Evolutionary conservation across 2,329 filamentous ascomycete species (phyloP), one percentile per base, ranked within the genome.

Genomic region (Dactylellina cionopaga): DNA sequence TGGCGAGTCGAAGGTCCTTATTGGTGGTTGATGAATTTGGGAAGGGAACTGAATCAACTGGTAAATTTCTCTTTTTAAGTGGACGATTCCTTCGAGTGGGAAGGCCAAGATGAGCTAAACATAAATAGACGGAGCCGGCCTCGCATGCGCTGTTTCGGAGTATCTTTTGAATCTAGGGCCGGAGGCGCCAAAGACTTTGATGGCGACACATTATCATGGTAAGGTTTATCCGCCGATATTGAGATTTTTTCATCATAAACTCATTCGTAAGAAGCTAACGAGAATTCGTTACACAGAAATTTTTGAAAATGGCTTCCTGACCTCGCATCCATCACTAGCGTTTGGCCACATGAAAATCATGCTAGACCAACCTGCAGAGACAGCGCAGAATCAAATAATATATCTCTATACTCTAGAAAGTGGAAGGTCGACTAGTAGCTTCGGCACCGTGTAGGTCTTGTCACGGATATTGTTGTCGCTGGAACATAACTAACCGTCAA

Each of bases 11-110:
- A 10, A 86, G 87, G 49, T 97, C 91, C 77, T 83, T 99, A 4
- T 80, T 99, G 0, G 83, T 99, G n/a, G 87, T 98, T 44, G 95
- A 99, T 77, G 95, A 99, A 78, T 98, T 99, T 77, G 88, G 88
- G 0, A 90, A 90, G 79, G 88, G 88, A 1, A 90, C 88, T 0
- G 86, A 88, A 69, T 84, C 85, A 10, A 83, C 83, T 68, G 83
- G 83, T 83, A 71, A 7, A 43, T 41, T 5, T 39, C 74, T 37
- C 5, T n/a, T n/a, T n/a, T n/a, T n/a, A n/a, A n/a, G n/a, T n/a
- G n/a, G n/a, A n/a, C n/a, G 19, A 17, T 17, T 43, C 6, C 11
- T 43, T 5, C n/a, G 39, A 5, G n/a, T 43, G 39, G 41, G 10
- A 46, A 17, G n/a, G n/a, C n/a, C 10, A 9, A 43, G 6, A 24